Conservation (phyloP, 2,329 filamentous ascomycete genomes). For the Emergomyces pasteurianus region DNA sequence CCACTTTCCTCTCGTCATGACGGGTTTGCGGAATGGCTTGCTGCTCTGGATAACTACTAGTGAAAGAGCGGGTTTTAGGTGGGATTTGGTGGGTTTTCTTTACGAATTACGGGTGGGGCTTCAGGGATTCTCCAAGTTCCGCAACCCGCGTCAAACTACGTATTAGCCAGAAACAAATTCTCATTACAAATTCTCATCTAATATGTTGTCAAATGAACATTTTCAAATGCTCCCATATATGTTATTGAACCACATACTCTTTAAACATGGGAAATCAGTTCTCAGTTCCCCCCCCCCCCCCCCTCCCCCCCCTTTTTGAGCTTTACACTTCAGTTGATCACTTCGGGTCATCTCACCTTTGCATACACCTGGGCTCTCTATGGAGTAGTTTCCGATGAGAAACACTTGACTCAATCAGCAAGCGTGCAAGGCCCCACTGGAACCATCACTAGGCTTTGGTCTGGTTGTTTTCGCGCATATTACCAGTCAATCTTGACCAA, state of each 20-base stretch:
- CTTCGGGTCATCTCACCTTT: background rate
- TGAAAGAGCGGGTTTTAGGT: background rate
- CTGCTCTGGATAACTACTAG: background rate
- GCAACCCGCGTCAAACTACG: background rate
- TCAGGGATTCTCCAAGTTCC: background rate
- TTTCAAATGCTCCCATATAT: background rate
- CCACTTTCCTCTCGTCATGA: background rate
- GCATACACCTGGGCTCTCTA: background rate
- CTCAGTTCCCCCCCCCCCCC: background rate
- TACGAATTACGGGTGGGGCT: background rate
- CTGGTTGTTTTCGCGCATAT: background rate
- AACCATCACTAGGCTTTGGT: background rate
- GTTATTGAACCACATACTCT: background rate
- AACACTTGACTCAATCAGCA: background rate
- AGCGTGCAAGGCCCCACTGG: background rate
- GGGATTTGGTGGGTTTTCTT: background rate
- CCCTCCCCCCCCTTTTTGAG: no score
- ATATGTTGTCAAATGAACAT: no score
- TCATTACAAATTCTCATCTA: no score
- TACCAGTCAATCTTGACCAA: background rate
- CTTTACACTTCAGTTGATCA: no score
- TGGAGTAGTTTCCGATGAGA: background rate
- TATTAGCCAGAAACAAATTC: no score
- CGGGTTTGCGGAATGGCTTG: background rate
- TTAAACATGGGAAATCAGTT: background rate